Evolutionary conservation across 2,329 filamentous ascomycete genomes (phyloP).

Genomic region (Myriosclerotinia curreyana): DNA sequence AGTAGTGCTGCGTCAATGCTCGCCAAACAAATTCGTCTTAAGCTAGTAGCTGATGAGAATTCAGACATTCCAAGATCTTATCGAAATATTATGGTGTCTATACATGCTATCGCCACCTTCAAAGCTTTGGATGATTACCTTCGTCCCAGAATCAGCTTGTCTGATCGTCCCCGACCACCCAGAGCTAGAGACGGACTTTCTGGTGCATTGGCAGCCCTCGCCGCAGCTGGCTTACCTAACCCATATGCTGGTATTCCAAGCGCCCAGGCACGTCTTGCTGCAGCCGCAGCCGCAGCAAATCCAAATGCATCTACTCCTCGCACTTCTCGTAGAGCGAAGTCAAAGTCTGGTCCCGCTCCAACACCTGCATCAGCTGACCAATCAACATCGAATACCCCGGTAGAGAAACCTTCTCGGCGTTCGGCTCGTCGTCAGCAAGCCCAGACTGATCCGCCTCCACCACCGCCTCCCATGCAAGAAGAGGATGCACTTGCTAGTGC

Average conservation of each 20-base stretch:
- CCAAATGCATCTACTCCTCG: conserved; percentile 41
- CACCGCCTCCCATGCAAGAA: conserved; percentile 54
- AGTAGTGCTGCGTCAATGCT: conserved; percentile 94
- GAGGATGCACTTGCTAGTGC: conserved; percentile 64
- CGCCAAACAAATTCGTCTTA: conserved; percentile 88
- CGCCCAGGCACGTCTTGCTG: conserved; percentile 34
- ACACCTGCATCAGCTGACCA: conserved; percentile 43
- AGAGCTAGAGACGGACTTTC: conserved; percentile 61
- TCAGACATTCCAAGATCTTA: conserved; percentile 86
- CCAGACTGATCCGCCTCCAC: conserved; percentile 51
- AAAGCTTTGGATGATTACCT: conserved; percentile 96
- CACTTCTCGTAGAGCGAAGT: conserved; percentile 41
- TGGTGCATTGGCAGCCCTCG: conserved; percentile 71
- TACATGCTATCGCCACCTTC: conserved; percentile 97
- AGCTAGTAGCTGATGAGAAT: conserved; percentile 83
- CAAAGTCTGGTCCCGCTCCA: conserved; percentile 46
- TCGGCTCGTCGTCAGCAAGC: conserved; percentile 60
- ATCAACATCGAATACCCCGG: conserved; percentile 45
- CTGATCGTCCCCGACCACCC: conserved; percentile 66
- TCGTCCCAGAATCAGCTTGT: conserved; percentile 78
- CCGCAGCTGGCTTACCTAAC: conserved; percentile 64
- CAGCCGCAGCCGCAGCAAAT: conserved; percentile 40
- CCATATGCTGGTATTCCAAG: conserved; percentile 39
- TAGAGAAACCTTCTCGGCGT: conserved; percentile 61
- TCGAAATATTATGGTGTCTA: conserved; percentile 95